Evolutionary conservation across 176 grass and related monocot species (phyloP), one percentile per base, ranked within the genome.

Genomic region (Bothriochloa decipiens): DNA sequence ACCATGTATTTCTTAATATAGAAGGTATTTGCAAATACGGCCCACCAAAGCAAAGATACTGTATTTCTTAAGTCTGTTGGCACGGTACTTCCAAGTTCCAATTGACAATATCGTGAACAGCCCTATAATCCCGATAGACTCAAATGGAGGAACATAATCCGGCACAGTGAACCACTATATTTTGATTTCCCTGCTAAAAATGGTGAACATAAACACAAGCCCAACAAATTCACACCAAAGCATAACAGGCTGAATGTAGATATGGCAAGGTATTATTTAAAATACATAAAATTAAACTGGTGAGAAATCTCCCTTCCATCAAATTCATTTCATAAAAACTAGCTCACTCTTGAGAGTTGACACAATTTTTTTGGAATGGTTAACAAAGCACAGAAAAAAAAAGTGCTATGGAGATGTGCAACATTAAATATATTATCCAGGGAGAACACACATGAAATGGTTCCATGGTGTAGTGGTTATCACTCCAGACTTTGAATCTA

Each of bases 401-500:
- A 17, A 17, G 3, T 17, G 15, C 7, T 11, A 35, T 7, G 3
- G 3, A 17, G 4, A 7, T 6, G 4, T 75, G 16, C 5, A 57
- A 76, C 0, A 0, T 58, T 76, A 76, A 58, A 52, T 74, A 78
- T 15, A 49, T 47, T 73, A 29, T 49, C n/a, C 8, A 70, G 13
- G 26, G 49, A 25, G 0, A 33, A 9, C 12, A 68, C 0, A 83
- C 36, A 78, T 39, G 71, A 85, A 35, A 66, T 20, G 82, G 94
- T 92, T 90, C 82, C 76, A 93, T 97, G 77, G 91, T 97, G 91
- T 93, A 94, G 91, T 86, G 89, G 94, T 93, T 92, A 97, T 83
- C 94, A 94, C 92, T 94, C 89, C 77, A 89, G 92, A 94, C 84
- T 94, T 94, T 94, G 89, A 94, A 94, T 94, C 92, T 89, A 81